Percentiles rank a stretch among this genome's conserved stretches.
Conservation (phyloP, 2,329 filamentous ascomycete species). For the Endothia cerciana region DNA sequence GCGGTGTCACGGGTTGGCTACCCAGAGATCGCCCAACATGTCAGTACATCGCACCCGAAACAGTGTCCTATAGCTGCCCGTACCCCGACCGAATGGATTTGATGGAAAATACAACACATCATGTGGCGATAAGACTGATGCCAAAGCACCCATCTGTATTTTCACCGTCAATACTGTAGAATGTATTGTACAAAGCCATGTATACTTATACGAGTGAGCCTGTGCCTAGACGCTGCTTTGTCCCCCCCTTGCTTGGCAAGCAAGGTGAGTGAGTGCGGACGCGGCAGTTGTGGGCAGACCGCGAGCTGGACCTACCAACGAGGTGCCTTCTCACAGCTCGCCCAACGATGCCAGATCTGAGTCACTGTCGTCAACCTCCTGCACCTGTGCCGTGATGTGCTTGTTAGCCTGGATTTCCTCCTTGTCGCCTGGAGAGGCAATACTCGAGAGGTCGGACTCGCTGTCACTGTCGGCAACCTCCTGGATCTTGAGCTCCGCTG, state of each 20-base stretch:
- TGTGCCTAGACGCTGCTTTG: not conserved
- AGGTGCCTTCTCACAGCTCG: not conserved
- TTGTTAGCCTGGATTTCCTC: constrained; percentile 1
- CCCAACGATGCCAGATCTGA: constrained; percentile 18
- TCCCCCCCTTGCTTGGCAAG: not conserved
- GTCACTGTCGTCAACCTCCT: constrained; percentile 19
- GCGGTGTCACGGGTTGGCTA: not conserved
- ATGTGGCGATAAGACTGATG: not conserved
- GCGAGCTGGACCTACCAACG: not conserved
- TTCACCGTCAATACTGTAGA: not conserved
- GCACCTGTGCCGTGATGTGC: constrained; percentile 1
- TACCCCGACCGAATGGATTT: not conserved
- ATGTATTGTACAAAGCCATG: not conserved
- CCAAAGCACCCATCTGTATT: not conserved
- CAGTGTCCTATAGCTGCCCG: not conserved
- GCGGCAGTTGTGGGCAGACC: not conserved
- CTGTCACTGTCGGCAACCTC: constrained; percentile 16
- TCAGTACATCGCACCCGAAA: not conserved
- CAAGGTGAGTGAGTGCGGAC: not conserved
- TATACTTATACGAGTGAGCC: constrained; percentile 1
- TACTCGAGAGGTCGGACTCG: constrained; percentile 12
- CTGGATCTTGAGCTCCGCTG: constrained; percentile 17
- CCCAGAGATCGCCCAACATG: not conserved
- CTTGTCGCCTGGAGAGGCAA: not conserved
- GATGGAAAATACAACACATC: not conserved